These are phyloP conservation scores for Salisapilia sapeloensis DNA, from an alignment of 352 stramenopile genomes.

Conservation along the genomic window DNA sequence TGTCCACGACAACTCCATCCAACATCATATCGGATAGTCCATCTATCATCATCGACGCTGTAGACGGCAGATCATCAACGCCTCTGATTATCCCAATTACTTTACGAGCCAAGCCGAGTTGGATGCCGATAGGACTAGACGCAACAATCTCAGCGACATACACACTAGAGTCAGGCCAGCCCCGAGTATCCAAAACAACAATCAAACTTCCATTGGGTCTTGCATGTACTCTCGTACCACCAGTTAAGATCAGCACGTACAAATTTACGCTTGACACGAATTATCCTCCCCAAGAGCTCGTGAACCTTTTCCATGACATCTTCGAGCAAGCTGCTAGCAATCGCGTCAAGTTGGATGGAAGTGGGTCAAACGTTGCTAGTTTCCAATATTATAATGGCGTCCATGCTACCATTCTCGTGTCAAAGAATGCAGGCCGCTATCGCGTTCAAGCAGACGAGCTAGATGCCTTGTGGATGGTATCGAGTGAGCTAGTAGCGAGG, in stretches of 20 bases:
- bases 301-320: conserved; percentile 75
- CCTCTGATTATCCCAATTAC: conserved; percentile 46
- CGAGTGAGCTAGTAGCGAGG: conserved; percentile 51
- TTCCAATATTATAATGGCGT: conserved; percentile 82
- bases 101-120: conserved; percentile 17
- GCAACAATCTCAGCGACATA: conserved; percentile 54
- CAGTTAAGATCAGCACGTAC: conserved; percentile 64
- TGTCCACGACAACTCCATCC: conserved; percentile 43
- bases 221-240: conserved; percentile 41
- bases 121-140: conserved; percentile 52
- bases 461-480: conserved; percentile 60
- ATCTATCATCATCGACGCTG: conserved; percentile 46
- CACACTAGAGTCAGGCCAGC: conserved; percentile 47
- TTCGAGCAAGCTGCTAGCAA: conserved; percentile 63
- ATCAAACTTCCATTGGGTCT: conserved; percentile 66
- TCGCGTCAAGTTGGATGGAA: conserved; percentile 20
- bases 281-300: conserved; percentile 50
- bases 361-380: conserved; percentile 60
- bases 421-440: conserved; percentile 80
- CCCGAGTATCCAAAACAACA: conserved; percentile 37
- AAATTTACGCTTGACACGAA: conserved; percentile 85
- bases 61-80: conserved; percentile 45
- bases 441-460: conserved; percentile 78
- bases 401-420: conserved; percentile 76
- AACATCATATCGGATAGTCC: conserved; percentile 43